phyloP scores from a whole-genome alignment of 805 yeast species.

The Candida pseudoglaebosa region DNA sequence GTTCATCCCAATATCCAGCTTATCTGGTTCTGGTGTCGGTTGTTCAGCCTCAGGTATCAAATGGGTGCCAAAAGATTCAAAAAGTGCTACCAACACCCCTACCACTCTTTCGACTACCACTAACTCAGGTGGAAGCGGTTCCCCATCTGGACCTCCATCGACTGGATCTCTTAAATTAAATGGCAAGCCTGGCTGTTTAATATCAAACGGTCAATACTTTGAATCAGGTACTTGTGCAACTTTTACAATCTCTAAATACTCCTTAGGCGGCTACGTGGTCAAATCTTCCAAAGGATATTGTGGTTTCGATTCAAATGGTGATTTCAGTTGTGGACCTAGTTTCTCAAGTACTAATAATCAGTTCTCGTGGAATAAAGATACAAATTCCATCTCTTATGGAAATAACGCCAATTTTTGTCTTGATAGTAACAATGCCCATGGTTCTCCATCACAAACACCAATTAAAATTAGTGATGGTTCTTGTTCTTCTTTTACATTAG shows the following conservation, averaged over 20 bases:
- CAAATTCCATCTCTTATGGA: constrained; percentile 52
- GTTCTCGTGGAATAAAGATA: constrained; percentile 49
- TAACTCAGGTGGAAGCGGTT: constrained; percentile 1
- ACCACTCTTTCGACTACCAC: not conserved
- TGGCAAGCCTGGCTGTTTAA: constrained; percentile 68
- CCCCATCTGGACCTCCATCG: constrained; percentile 14
- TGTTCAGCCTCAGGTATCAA: constrained; percentile 4
- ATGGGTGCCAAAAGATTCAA: constrained; percentile 51
- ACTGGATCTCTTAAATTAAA: constrained; percentile 42
- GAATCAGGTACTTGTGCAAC: constrained; percentile 81
- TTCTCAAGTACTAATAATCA: constrained; percentile 31
- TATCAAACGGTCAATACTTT: constrained; percentile 85
- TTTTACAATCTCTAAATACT: constrained; percentile 51
- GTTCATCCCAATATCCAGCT: constrained; percentile 56
- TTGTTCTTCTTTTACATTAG: constrained; percentile 7
- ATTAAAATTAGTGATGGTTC: constrained; percentile 39
- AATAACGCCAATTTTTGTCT: constrained; percentile 64
- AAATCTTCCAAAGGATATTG: constrained; percentile 74
- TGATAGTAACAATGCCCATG: constrained; percentile 26
- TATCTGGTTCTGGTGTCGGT: constrained; percentile 33
- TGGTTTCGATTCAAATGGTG: constrained; percentile 33
- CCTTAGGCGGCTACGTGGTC: constrained; percentile 70
- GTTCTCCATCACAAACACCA: constrained; percentile 38
- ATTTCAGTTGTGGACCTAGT: constrained; percentile 18
- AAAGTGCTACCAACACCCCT: not conserved